phyloP scores from a whole-genome alignment of 306 rosid genomes.

The Corylus heterophylla region DNA sequence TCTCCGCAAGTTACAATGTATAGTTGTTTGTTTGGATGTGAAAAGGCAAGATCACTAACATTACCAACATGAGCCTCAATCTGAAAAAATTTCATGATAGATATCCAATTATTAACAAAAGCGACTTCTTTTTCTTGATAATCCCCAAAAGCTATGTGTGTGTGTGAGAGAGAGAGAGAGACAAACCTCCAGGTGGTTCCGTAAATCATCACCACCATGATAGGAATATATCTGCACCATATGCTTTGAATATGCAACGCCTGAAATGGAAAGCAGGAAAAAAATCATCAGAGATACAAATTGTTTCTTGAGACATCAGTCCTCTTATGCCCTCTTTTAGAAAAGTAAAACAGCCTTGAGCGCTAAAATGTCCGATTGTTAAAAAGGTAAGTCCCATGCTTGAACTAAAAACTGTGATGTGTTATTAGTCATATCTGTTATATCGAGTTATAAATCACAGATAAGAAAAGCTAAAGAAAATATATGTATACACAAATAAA shows the following conservation, averaged over 20 bases:
- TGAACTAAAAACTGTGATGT: not conserved
- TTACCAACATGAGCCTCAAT: slow-evolving; percentile 95
- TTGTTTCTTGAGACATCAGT: not conserved
- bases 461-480: too few relatives aligned
- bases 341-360: not conserved
- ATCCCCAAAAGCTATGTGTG: not conserved
- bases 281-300: slow-evolving; percentile 6
- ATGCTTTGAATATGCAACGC: slow-evolving; percentile 95
- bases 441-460: not conserved
- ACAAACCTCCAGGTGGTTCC: slow-evolving; percentile 92
- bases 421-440: not conserved
- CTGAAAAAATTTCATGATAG: slow-evolving; percentile 37
- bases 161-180: too few relatives aligned
- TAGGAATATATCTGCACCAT: slow-evolving; percentile 89
- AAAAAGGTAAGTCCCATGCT: too few relatives aligned
- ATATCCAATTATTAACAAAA: not conserved
- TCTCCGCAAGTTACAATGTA: slow-evolving; percentile 92
- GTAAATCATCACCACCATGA: slow-evolving; percentile 75
- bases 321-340: not conserved
- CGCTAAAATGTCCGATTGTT: not conserved
- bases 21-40: slow-evolving; percentile 92
- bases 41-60: slow-evolving; percentile 93
- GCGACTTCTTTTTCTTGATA: not conserved
- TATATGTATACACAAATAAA: too few relatives aligned
- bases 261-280: slow-evolving; percentile 41